Base-by-base conservation (phyloP, 495 filamentous ascomycete genomes). In the Tuber aestivum region DNA sequence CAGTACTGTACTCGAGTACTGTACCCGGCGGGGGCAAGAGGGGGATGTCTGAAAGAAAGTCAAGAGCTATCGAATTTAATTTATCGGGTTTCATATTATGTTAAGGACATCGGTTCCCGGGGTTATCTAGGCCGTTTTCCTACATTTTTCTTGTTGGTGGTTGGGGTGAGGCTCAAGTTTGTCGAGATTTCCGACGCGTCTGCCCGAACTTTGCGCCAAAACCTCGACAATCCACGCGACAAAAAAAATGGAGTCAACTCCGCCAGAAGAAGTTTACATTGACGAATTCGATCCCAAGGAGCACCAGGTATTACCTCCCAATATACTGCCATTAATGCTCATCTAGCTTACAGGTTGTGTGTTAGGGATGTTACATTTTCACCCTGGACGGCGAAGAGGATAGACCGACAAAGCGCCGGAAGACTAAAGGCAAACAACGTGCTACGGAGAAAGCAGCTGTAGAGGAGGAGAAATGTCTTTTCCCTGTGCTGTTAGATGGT, bases 301-400 rank as follows among this genome's bases (percentile, higher is more conserved):
- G 70, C 86, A 86, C 61, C 86, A 88, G 84, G 89, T 90, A 84
- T 41, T 81, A 27, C 44, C 48, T 44, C 74, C 69, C 38, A 12
- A 20, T 44, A 82, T 77, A 45, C 72, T 74, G 16, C 40, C 73
- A 69, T 65, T 41, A 44, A 7, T 56, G 41, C 42, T 40, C 70
- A 71, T 77, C 71, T 27, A 71, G 20, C 40, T 74, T 77, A 80
- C 40, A 2, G 37, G 70, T 65, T 23, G 72, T 27, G 70, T 70
- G 70, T 71, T 76, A 94, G 92, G 88, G 87, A 45, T 89, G 91
- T 72, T 94, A 92, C 83, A 85, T 94, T 77, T 94, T 92, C 83
- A 86, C 87, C 61, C 88, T 89, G 21, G 83, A 84, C 70, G 84
- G 86, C 75, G 75, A 76, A 41, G 73, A 81, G 69, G 85, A 85